A percentile compares a stretch with the other conserved stretches of the same genome.
Conservation (phyloP, 1,284 basidiomycete genomes). For the Cutaneotrichosporon cavernicola region DNA sequence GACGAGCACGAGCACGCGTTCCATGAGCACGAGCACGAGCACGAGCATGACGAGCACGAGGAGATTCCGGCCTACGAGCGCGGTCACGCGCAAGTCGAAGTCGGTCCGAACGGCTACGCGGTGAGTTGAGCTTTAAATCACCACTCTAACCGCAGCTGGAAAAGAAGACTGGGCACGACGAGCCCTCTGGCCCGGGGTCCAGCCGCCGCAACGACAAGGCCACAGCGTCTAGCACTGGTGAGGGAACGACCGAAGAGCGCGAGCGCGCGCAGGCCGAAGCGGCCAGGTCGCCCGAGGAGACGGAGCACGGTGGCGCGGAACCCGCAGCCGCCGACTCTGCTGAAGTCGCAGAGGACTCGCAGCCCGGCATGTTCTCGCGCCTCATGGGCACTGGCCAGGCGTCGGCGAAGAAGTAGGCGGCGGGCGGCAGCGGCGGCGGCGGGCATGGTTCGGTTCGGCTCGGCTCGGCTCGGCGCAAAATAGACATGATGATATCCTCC, state of each 20-base stretch:
- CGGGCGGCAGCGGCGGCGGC: not conserved
- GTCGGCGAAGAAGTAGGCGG: slow-evolving; percentile 5
- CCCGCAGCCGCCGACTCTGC: slow-evolving; percentile 2
- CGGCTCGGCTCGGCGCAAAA: not conserved
- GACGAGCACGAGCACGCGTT: slow-evolving; percentile 54
- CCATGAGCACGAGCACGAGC: slow-evolving; percentile 62
- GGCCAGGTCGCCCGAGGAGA: slow-evolving; percentile 3
- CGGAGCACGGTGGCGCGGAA: slow-evolving; percentile 6
- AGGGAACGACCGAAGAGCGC: slow-evolving; percentile 26
- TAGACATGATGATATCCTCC: not conserved
- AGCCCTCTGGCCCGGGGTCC: slow-evolving; percentile 20
- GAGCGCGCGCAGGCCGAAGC: slow-evolving; percentile 1
- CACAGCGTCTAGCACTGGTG: slow-evolving; percentile 49
- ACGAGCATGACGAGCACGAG: slow-evolving; percentile 52
- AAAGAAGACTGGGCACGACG: slow-evolving; percentile 25
- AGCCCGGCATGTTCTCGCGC: slow-evolving; percentile 8
- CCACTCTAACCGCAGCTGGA: slow-evolving; percentile 15
- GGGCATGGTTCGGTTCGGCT: no score
- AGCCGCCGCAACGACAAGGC: slow-evolving; percentile 50
- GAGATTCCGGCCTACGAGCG: slow-evolving; percentile 55
- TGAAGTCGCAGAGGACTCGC: not conserved
- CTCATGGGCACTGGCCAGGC: slow-evolving; percentile 8
- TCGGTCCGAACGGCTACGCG: slow-evolving; percentile 68
- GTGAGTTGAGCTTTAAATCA: slow-evolving; percentile 56
- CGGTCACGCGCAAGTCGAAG: slow-evolving; percentile 54